Base-by-base conservation (phyloP, 371 early-diverging fungal genomes). In the Rhizopus sp. region DNA sequence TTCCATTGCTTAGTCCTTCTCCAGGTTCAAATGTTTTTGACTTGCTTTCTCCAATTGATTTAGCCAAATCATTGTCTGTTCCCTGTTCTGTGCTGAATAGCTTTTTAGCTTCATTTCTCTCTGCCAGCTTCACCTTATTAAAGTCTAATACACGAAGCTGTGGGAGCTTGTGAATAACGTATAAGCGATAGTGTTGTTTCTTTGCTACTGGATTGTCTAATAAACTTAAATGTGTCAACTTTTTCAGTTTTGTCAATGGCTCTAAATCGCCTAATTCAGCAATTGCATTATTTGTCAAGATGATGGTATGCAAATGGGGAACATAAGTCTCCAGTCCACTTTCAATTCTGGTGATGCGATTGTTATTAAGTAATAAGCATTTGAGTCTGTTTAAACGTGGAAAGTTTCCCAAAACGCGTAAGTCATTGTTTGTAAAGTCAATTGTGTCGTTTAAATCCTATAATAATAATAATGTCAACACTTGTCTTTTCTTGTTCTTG, bases 391-490 rank as follows among this genome's bases (percentile, higher is more conserved):
- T 54, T 57, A 97, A 80, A 32, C 76, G 80, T 6, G 99, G 99
- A 58, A 98, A 95, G 74, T 94, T 93, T 59, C 88, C 89, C 29
- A 98, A 77, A 0, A 81, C 60, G 16, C 88, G 84, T 46, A 98
- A 77, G 45, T 93, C 94, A 70, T 98, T 98, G 71, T 94, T 88
- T 52, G 93, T 91, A 35, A 98, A 81, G 70, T 97, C 96, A 50
- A 98, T 81, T 17, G 93, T 80, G 74, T 97, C 97, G 75, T 96
- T 86, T 56, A 86, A 82, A 72, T 97, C 94, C 92, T 92, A 58
- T 16, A 30, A 29, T 53, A 15, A 39, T 17, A 55, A 2, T 1
- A 9, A 46, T 42, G 17, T 6, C 1, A 7, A 8, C 29, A 29
- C 9, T 23, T 12, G 7, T 30, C 30, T 9, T 16, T 9, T 5